phyloP scores from a whole-genome alignment of 139 green algal genomes.

The Desmodesmus armatus region DNA sequence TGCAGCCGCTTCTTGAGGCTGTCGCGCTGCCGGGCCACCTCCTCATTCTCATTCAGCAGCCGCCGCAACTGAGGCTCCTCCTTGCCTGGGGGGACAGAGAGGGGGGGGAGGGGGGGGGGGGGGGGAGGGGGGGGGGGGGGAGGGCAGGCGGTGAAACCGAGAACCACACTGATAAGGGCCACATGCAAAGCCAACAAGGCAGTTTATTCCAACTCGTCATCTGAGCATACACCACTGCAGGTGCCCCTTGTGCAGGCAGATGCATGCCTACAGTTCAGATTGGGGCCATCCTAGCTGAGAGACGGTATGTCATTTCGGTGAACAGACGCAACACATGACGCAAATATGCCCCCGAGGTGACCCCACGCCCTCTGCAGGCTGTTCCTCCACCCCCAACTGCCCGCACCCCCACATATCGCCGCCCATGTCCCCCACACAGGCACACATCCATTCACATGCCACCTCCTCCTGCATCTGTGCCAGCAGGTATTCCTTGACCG shows the following conservation, averaged over 20 bases:
- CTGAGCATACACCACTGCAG: background rate
- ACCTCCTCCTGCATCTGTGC: conserved; percentile 78
- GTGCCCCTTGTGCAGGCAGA: background rate
- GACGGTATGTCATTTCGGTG: too few species aligned
- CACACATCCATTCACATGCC: too few species aligned
- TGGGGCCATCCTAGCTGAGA: too few species aligned
- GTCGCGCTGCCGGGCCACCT: conserved; percentile 76
- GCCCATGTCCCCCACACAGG: too few species aligned
- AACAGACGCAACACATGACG: too few species aligned
- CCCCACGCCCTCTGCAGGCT: too few species aligned
- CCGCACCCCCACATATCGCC: too few species aligned
- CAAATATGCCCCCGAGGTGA: too few species aligned
- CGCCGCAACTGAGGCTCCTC: conserved; percentile 82
- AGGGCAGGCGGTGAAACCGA: too few species aligned
- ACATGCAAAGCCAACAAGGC: background rate
- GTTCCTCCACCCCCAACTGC: too few species aligned
- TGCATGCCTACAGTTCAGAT: too few species aligned
- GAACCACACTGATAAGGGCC: background rate
- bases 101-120: background rate
- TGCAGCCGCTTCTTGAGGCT: conserved; percentile 54
- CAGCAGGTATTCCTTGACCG: conserved; percentile 85
- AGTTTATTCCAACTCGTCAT: background rate
- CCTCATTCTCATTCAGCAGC: conserved; percentile 89
- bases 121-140: background rate
- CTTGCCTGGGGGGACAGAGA: conserved; percentile 57